Evolutionary conservation across 1,139 yeast genomes (phyloP).

Genomic region (Protomyces macrosporus): DNA sequence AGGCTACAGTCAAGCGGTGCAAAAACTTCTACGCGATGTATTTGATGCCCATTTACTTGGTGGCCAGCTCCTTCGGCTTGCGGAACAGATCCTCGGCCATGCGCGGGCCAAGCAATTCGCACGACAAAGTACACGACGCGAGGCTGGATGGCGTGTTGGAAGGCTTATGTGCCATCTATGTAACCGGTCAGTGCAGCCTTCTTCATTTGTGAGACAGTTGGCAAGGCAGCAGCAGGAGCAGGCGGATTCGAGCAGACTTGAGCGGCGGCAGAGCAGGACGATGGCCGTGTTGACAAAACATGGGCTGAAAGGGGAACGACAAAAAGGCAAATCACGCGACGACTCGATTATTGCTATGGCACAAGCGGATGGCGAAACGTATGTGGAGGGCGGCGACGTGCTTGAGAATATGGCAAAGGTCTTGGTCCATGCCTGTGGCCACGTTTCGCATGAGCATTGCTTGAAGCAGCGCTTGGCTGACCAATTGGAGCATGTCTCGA

Average conservation of each 20-base stretch:
- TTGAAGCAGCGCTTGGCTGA: not conserved
- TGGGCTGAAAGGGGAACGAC: not conserved
- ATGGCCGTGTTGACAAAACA: not conserved
- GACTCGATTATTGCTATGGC: not conserved
- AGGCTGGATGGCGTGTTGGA: not conserved
- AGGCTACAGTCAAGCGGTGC: conserved; percentile 44
- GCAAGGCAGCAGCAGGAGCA: not conserved
- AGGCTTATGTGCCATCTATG: not conserved
- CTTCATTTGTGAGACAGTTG: not conserved
- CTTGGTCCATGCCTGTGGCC: not conserved
- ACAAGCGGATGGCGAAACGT: too few species aligned
- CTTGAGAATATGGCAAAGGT: not conserved
- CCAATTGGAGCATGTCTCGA: not conserved
- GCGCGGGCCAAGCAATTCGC: not conserved
- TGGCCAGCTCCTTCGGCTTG: conserved; percentile 51
- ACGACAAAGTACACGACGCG: not conserved
- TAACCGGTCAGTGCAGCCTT: not conserved
- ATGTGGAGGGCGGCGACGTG: too few species aligned
- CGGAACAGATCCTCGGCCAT: conserved; percentile 45
- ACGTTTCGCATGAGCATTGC: not conserved
- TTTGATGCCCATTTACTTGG: conserved; percentile 64
- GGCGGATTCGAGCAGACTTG: not conserved
- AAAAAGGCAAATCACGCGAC: not conserved
- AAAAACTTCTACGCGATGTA: conserved; percentile 57
- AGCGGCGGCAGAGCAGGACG: not conserved